phyloP scores from a whole-genome alignment of 768 basidiomycete species.

The Cystofilobasidium bisporidii region DNA sequence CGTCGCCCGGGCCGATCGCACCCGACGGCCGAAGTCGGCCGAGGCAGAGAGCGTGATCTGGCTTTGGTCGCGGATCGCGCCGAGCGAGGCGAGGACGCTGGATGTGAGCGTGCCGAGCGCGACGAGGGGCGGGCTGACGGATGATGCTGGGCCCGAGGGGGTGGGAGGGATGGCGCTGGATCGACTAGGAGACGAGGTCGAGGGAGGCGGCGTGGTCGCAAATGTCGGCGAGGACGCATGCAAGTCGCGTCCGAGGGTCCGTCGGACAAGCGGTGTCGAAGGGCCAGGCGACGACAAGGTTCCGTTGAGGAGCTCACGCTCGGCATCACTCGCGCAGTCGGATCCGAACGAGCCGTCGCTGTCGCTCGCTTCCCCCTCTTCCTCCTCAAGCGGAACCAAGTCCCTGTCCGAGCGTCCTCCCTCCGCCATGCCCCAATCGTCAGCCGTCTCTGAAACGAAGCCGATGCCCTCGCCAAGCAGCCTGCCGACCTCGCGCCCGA shows the following conservation, averaged over 20 bases:
- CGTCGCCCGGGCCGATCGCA: background rate
- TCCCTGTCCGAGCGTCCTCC: background rate
- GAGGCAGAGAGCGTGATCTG: background rate
- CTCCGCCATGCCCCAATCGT: background rate
- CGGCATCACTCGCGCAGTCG: no score
- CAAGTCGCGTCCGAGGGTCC: no score
- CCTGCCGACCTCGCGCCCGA: background rate
- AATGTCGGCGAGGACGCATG: no score
- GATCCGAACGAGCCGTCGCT: no score
- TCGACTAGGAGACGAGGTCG: no score
- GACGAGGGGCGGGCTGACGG: background rate
- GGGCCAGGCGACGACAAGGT: no score
- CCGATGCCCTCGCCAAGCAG: background rate
- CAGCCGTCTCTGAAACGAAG: background rate
- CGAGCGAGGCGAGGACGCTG: background rate
- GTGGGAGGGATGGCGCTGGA: no score
- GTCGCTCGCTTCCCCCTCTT: background rate
- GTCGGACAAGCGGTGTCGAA: no score
- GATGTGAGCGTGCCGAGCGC: background rate
- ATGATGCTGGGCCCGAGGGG: no score
- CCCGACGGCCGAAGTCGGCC: background rate
- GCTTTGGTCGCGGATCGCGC: background rate
- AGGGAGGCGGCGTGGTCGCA: no score
- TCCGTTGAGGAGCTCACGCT: no score
- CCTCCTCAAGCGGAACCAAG: background rate